phyloP scores from a whole-genome alignment of 1,284 basidiomycete species.

The Cutaneotrichosporon sp. region DNA sequence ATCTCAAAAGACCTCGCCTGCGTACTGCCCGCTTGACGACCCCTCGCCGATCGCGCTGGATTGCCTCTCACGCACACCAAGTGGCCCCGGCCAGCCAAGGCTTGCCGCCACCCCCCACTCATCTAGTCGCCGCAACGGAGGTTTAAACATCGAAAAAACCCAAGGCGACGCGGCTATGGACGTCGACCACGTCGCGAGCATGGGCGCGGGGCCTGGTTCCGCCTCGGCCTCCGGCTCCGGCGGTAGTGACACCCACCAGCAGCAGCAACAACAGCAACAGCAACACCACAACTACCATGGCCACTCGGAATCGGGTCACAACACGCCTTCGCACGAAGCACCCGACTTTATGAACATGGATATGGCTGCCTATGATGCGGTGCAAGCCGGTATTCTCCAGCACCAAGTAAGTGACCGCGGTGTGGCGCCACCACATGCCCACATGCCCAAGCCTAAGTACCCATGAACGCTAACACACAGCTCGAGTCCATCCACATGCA shows the following conservation, averaged over 20 bases:
- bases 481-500: slow-evolving; percentile 49
- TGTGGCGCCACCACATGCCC: too few relatives aligned
- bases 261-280: background rate
- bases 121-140: too few relatives aligned
- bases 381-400: slow-evolving; percentile 22
- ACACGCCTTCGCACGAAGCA: slow-evolving; percentile 4
- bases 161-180: slow-evolving; percentile 9
- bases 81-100: slow-evolving; percentile 5
- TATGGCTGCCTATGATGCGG: slow-evolving; percentile 15
- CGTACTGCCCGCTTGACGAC: slow-evolving; percentile 17
- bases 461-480: slow-evolving; percentile 22
- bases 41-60: slow-evolving; percentile 20
- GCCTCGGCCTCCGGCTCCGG: background rate
- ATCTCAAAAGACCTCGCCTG: background rate
- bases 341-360: slow-evolving; percentile 9
- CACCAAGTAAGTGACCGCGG: too few relatives aligned
- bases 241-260: background rate
- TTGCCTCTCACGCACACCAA: slow-evolving; percentile 1
- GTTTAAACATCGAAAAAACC: too few relatives aligned
- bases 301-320: slow-evolving; percentile 2
- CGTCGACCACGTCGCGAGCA: slow-evolving; percentile 8
- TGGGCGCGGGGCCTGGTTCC: background rate
- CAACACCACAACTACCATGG: background rate
- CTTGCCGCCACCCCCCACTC: background rate
- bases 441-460: too few relatives aligned